Base-by-base conservation (phyloP, 176 grass and related monocot genomes). In the Pontederia crassipes region DNA sequence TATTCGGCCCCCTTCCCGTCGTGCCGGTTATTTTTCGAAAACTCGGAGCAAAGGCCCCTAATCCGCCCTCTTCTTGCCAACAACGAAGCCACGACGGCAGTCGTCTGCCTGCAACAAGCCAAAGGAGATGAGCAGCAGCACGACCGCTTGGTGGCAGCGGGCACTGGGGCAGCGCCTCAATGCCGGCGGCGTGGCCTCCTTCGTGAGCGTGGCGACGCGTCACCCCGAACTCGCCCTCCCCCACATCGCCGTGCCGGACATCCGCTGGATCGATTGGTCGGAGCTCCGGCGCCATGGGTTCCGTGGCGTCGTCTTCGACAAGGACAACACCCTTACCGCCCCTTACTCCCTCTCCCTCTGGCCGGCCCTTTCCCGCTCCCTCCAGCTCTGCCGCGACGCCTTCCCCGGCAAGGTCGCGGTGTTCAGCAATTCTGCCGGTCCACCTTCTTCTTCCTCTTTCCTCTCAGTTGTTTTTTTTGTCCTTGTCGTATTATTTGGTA, bases 301-400 rank as follows among this genome's bases (percentile, higher is more conserved):
- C 77, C 76, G 81, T 27, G 92, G 92, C 64, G 87, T 97, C 62
- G 83, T 97, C 48, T 88, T 97, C 63, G 92, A 97, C 79, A 91
- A 97, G 87, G 92, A 96, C 76, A 96, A 96, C 73, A 96, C 92
- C n/a, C 81, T 96, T 73, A 96, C 92, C 10, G 62, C 81, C 15
- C 92, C 87, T 46, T 90, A 90, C 67, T 78, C 83, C 8, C 83
- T 69, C 18, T 64, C 78, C 46, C 75, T 96, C 62, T 96, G 92
- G 92, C 81, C 87, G 12, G 55, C 81, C 18, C 76, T 97, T 32
- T 48, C 69, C 12, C 20, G 68, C 66, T 73, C 92, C 18, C 73
- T 97, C 45, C 66, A 77, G 48, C 86, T 81, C 45, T 97, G 92
- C 71, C 80, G 72, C 55, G 66, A 71, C 10, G 59, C 79, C 47